Evolutionary conservation across 495 filamentous ascomycete genomes (phyloP).

Genomic region (Xylaria grammica): DNA sequence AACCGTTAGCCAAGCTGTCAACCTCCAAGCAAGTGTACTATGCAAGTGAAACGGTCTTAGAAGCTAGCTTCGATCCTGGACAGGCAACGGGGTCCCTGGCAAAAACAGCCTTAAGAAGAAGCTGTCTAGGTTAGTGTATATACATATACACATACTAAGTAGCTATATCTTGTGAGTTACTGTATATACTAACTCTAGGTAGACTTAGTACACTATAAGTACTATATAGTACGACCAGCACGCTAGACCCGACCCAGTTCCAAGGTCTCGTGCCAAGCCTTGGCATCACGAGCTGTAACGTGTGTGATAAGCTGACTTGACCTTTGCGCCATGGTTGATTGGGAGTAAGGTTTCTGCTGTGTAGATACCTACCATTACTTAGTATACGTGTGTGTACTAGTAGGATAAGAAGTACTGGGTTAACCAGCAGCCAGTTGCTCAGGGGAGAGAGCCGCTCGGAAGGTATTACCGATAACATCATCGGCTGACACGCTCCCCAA

Average conservation of each 20-base stretch:
- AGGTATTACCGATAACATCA: conserved; percentile 8
- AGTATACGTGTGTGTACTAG: too few species aligned
- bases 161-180: too few species aligned
- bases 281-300: conserved; percentile 14
- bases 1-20: not conserved
- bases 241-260: not conserved
- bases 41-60: conserved; percentile 11
- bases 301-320: conserved; percentile 13
- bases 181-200: too few species aligned
- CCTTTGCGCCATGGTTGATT: not conserved
- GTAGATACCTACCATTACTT: not conserved
- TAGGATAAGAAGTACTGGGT: too few species aligned
- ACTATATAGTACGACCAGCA: not conserved
- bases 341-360: not conserved
- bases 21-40: not conserved
- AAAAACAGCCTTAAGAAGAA: conserved; percentile 14
- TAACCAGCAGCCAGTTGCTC: too few species aligned
- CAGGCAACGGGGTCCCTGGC: conserved; percentile 2
- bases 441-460: conserved; percentile 4
- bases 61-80: not conserved
- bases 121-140: not conserved
- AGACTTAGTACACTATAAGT: not conserved
- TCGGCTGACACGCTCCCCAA: not conserved
- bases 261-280: conserved; percentile 14
- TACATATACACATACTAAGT: too few species aligned